Conservation (phyloP, 1,284 basidiomycete species). For the Flammula alnicola region DNA sequence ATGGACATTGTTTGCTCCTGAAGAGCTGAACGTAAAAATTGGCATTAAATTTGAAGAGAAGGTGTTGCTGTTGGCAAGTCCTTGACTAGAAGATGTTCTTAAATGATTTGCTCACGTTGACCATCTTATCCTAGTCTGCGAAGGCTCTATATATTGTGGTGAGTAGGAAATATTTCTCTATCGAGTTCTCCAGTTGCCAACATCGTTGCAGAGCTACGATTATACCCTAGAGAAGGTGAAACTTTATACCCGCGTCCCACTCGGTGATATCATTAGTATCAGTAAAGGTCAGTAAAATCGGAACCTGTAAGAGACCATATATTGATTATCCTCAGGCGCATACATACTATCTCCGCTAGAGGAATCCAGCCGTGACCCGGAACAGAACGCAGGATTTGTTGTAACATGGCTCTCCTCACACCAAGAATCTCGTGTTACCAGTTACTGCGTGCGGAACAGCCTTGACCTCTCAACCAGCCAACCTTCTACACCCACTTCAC, state of each 20-base stretch:
- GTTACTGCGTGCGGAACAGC: slow-evolving; percentile 83
- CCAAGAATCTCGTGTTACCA: slow-evolving; percentile 75
- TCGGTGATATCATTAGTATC: slow-evolving; percentile 83
- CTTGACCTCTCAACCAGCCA: slow-evolving; percentile 39
- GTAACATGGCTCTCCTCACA: slow-evolving; percentile 73
- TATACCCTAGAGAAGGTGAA: slow-evolving; percentile 92
- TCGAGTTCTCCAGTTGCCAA: background rate
- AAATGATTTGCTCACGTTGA: background rate
- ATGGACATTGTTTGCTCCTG: slow-evolving; percentile 92
- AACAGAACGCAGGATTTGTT: slow-evolving; percentile 87
- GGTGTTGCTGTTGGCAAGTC: slow-evolving; percentile 81
- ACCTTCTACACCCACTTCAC: slow-evolving; percentile 16
- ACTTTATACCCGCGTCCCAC: slow-evolving; percentile 86
- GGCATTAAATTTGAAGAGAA: slow-evolving; percentile 91
- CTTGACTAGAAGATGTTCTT: background rate
- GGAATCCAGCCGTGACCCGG: slow-evolving; percentile 84
- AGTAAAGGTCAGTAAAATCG: slow-evolving; percentile 66
- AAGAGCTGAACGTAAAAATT: slow-evolving; percentile 73
- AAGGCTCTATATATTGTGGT: slow-evolving; percentile 55
- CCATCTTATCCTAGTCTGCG: slow-evolving; percentile 39
- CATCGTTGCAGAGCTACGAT: slow-evolving; percentile 75
- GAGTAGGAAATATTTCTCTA: slow-evolving; percentile 27
- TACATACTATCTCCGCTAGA: slow-evolving; percentile 94
- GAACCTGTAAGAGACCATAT: slow-evolving; percentile 6
- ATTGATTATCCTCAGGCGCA: slow-evolving; percentile 54